These are phyloP conservation scores for Alternaria novae-zelandiae DNA, from an alignment of 2,329 filamentous ascomycete species.

Conservation along the genomic window DNA sequence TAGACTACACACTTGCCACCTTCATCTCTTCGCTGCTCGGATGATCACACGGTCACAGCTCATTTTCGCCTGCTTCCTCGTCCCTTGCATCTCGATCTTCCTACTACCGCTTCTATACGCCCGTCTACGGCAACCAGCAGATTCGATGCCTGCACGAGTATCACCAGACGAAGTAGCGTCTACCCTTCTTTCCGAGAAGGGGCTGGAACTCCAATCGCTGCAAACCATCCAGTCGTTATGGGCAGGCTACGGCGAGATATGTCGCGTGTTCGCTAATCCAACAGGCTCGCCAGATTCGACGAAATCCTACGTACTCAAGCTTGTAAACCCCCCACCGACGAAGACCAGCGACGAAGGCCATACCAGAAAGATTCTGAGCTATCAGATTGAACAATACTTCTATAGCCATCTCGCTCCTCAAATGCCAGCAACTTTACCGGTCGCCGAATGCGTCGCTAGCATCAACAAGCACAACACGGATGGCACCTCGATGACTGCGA, in stretches of 20 bases:
- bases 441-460: conserved; percentile 58
- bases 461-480: conserved; percentile 51
- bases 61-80: neutral
- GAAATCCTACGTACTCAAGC: conserved; percentile 62
- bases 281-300: conserved; percentile 9
- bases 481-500: conserved; percentile 56
- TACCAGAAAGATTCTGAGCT: conserved; percentile 69
- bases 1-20: neutral
- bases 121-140: neutral
- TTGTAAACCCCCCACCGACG: conserved; percentile 61
- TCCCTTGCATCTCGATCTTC: neutral
- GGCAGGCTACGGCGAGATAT: conserved; percentile 62
- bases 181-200: conserved; percentile 33
- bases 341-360: conserved; percentile 64
- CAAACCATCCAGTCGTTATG: conserved; percentile 52
- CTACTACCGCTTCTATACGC: neutral
- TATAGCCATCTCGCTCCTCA: conserved; percentile 63
- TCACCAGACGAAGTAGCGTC: conserved; percentile 30
- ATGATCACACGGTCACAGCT: conserved; percentile 7
- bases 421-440: conserved; percentile 53
- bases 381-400: conserved; percentile 71
- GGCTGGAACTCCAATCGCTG: conserved; percentile 31
- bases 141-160: conserved; percentile 48
- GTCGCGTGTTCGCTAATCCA: conserved; percentile 55
- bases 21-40: neutral